These are phyloP conservation scores for Ceratonia siliqua DNA, from an alignment of 306 rosid genomes.

Conservation along the genomic window DNA sequence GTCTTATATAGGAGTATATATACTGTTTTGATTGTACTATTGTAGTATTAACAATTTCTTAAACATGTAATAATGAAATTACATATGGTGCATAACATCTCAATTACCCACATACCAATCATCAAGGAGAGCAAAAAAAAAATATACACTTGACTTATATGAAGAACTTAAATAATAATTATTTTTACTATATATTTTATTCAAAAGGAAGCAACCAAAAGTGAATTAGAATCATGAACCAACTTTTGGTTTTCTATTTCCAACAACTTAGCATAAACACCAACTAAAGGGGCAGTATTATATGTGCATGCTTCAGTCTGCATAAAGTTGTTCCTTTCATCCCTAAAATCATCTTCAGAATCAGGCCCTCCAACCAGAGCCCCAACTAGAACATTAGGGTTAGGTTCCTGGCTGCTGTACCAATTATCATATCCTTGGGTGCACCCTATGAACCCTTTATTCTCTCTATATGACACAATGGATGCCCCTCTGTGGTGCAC, in stretches of 20 bases:
- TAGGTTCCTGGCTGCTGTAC: conserved; percentile 56
- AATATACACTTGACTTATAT: no score
- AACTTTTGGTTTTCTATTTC: conserved; percentile 45
- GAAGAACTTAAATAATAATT: neutral
- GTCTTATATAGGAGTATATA: no score
- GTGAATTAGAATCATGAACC: conserved; percentile 39
- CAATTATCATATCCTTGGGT: conserved; percentile 96
- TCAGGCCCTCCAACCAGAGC: conserved; percentile 98
- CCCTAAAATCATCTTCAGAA: conserved; percentile 65
- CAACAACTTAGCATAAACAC: conserved; percentile 74
- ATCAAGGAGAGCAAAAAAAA: no score
- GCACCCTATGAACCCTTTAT: conserved; percentile 91
- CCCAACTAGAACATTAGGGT: conserved; percentile 84
- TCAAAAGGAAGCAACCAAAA: conserved; percentile 60
- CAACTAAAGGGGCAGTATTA: conserved; percentile 89
- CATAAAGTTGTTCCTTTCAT: conserved; percentile 71
- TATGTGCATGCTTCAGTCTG: conserved; percentile 99
- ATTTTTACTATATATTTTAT: conserved; percentile 1
- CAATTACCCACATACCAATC: no score
- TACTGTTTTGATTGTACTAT: no score
- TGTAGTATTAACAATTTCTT: no score
- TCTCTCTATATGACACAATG: conserved; percentile 70
- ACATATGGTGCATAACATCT: no score
- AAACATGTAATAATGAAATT: no score
- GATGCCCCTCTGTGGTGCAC: conserved; percentile 98